Evolutionary conservation across 257 asterid species (phyloP), one percentile per base, ranked within the genome.

Genomic region (Avicennia marina): DNA sequence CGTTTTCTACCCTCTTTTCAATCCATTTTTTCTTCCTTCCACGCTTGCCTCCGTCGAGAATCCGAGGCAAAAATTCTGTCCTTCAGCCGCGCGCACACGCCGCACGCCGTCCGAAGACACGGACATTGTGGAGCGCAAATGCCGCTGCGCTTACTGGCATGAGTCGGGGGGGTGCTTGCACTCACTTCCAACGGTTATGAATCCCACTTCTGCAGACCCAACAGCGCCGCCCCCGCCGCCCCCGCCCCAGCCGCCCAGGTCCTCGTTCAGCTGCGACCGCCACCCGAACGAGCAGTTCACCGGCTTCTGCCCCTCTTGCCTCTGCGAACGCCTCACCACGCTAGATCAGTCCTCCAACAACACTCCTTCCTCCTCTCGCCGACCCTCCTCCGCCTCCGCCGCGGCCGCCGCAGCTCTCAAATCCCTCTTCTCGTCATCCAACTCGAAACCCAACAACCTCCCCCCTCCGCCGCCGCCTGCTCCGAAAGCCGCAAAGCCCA

Each of bases 241-340:
- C 31, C 90, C 90, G 15, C 81, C 86, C 18, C 97, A 84, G 76
- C 96, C 94, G 33, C 96, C 90, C 70, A 82, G 96, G n/a, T 83
- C 95, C 29, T 91, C 98, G 6, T 91, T 91, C 83, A 85, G 95
- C 72, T 91, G 98, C 64, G 98, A 91, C 84, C 83, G 82, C 45
- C 98, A 91, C 75, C 95, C 98, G 0, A 52, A 62, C 47, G 96
- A 91, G 78, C 79, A 85, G 66, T 91, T 88, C 78, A 76, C 82
- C 4, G 98, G 96, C 3, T 91, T 91, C 68, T 91, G 98, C 63
- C 95, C 98, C 2, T 77, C 87, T 32, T 91, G 98, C 49, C 95
- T 91, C 70, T 88, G 90, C 69, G 95, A 91, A 56, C 96, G 98
- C 36, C 95, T 91, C 68, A 83, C 89, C 59, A 78, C 93, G 3